Base-by-base conservation (phyloP, 2,329 filamentous ascomycete genomes). In the Pseudofabraea citricarpa region DNA sequence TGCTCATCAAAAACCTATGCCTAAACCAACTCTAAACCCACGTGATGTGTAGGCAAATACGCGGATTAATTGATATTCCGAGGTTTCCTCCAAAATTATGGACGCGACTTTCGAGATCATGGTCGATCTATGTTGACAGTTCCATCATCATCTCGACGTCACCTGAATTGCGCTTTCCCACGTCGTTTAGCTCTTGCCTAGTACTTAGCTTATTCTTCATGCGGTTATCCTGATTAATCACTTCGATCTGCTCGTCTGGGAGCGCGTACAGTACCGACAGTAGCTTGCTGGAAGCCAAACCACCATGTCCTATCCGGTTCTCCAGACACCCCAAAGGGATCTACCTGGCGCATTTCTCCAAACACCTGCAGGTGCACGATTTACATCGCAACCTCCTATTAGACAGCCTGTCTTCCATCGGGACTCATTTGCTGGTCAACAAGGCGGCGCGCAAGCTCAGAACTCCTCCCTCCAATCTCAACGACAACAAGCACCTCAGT, bases 261-360 rank as follows among this genome's bases (percentile, higher is more conserved):
- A 45, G 35, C 43, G 46, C 47, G 48, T 22, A 46, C 38, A 33
- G 29, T 23, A 33, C 29, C 23, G n/a, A 36, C 31, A 15, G 22
- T 21, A 38, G 33, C 36, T 31, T 13, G 12, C 20, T 33, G 39
- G 26, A 41, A 20, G 13, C 19, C 13, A 41, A 23, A 38, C 21
- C 22, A 44, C 50, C 31, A 57, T 57, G 55, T 41, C 53, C 36
- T 53, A 48, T 33, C 44, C 48, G 27, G 44, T 33, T 16, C 37
- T 51, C 31, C 51, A 53, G 50, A 87, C 87, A 44, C 87, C 87
- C 29, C 74, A 83, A 67, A 81, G 85, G 56, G 79, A 79, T 48
- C 72, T 89, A 37, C 87, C 87, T 35, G 87, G 87, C 69, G 82
- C 83, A 57, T 91, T 83, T 60, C 67, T 89, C 58, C 79, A 84